Percentiles rank a stretch among this genome's conserved stretches.
Evolutionary conservation across 78 protist genomes (phyloP).

Genomic region (Bodo saltans): DNA sequence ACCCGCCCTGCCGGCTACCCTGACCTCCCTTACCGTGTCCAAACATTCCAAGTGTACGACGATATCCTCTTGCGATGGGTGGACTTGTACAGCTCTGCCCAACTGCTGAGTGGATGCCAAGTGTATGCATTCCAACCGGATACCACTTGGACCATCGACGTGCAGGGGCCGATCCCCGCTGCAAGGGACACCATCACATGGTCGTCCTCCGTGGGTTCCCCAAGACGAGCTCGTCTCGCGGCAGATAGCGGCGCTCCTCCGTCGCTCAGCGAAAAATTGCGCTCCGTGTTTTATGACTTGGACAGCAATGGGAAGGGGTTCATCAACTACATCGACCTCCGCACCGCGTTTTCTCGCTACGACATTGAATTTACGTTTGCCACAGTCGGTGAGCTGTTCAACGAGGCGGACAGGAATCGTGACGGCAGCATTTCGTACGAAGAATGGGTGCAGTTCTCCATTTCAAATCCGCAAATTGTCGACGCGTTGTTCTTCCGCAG

Average conservation of each 20-base stretch:
- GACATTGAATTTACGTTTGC: background rate
- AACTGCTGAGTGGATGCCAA: background rate
- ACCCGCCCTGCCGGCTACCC: conserved; percentile 27
- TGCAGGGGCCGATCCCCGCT: conserved; percentile 22
- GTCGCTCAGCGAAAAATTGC: conserved; percentile 1
- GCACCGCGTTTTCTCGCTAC: background rate
- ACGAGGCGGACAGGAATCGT: conserved; percentile 21
- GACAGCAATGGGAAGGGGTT: background rate
- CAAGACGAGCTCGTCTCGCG: conserved; percentile 10
- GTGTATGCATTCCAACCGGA: conserved; percentile 25
- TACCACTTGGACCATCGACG: conserved; percentile 16
- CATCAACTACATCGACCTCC: conserved; percentile 8
- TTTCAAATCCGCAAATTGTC: background rate
- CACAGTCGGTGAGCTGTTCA: conserved; percentile 21
- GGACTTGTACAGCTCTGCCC: conserved; percentile 9
- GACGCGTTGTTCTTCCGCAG: conserved; percentile 14
- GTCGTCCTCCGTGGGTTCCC: conserved; percentile 22
- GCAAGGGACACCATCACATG: conserved; percentile 4
- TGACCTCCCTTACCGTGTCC: conserved; percentile 21
- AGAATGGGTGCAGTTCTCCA: conserved; percentile 5
- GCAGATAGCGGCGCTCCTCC: background rate
- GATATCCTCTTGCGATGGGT: conserved; percentile 24
- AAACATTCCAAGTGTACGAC: conserved; percentile 28
- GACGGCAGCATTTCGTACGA: conserved; percentile 17
- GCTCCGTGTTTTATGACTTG: conserved; percentile 4